Conservation (phyloP, 192 early-diverging fungal species). For the Coemansia sp. region DNA sequence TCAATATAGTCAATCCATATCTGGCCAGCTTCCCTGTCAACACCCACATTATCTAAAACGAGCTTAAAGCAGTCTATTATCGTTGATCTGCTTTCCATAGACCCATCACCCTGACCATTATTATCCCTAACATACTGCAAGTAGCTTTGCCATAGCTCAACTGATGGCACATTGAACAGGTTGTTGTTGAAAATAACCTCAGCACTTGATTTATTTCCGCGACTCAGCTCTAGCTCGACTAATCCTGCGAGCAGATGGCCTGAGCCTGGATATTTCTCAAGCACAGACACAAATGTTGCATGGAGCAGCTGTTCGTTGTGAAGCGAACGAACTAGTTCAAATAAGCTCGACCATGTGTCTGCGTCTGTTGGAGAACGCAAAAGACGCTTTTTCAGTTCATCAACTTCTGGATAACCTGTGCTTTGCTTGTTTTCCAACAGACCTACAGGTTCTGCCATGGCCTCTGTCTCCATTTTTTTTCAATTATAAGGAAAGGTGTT, state of each 20-base stretch:
- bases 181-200: slow-evolving; percentile 83
- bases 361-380: slow-evolving; percentile 58
- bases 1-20: slow-evolving; percentile 88
- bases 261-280: slow-evolving; percentile 77
- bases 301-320: slow-evolving; percentile 59
- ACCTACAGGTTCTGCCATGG: not conserved
- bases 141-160: slow-evolving; percentile 89
- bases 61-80: slow-evolving; percentile 86
- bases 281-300: slow-evolving; percentile 65
- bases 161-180: slow-evolving; percentile 74
- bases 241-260: slow-evolving; percentile 78
- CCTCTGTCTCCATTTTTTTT: too few species aligned
- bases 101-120: slow-evolving; percentile 50
- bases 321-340: slow-evolving; percentile 60
- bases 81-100: slow-evolving; percentile 61
- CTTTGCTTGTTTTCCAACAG: slow-evolving; percentile 1
- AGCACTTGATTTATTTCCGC: slow-evolving; percentile 68
- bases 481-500: too few species aligned
- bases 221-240: slow-evolving; percentile 78
- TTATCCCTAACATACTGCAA: slow-evolving; percentile 82
- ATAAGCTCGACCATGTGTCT: slow-evolving; percentile 65
- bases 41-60: slow-evolving; percentile 81
- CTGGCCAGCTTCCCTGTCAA: slow-evolving; percentile 81
- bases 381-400: slow-evolving; percentile 56
- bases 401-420: slow-evolving; percentile 47